A percentile compares a stretch with the other conserved stretches of the same genome.
Conservation (phyloP, 805 yeast species). For the Kodamaea hsintzibuensis region DNA sequence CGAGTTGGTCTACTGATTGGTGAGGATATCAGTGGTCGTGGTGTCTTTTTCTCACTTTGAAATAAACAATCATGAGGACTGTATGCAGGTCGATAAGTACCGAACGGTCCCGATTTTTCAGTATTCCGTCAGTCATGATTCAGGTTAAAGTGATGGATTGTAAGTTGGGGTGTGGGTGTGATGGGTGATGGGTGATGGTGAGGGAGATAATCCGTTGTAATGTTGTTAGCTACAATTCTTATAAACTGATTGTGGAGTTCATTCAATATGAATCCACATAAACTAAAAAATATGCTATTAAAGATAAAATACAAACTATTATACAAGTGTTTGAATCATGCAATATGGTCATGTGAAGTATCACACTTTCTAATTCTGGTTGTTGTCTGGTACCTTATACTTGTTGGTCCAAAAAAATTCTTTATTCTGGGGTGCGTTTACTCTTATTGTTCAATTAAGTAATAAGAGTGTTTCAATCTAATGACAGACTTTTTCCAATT, state of each 20-base stretch:
- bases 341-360: not conserved
- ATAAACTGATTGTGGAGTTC: no score
- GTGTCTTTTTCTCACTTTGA: not conserved
- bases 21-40: not conserved
- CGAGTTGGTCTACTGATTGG: not conserved
- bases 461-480: no score
- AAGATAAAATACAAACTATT: conserved; percentile 5
- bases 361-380: not conserved
- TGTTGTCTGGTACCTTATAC: not conserved
- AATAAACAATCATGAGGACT: not conserved
- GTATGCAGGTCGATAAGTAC: not conserved
- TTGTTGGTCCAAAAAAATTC: no score
- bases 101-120: not conserved
- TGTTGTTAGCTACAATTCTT: no score
- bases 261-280: not conserved
- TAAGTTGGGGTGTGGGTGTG: not conserved
- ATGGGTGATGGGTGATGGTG: no score
- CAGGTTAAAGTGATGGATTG: not conserved
- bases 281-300: conserved; percentile 3
- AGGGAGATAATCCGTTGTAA: no score
- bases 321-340: conserved; percentile 4
- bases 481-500: no score
- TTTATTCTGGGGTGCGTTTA: no score
- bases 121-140: not conserved
- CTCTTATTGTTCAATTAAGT: no score